Base-by-base conservation (phyloP, 2,329 filamentous ascomycete species). In the Periconia digitata region DNA sequence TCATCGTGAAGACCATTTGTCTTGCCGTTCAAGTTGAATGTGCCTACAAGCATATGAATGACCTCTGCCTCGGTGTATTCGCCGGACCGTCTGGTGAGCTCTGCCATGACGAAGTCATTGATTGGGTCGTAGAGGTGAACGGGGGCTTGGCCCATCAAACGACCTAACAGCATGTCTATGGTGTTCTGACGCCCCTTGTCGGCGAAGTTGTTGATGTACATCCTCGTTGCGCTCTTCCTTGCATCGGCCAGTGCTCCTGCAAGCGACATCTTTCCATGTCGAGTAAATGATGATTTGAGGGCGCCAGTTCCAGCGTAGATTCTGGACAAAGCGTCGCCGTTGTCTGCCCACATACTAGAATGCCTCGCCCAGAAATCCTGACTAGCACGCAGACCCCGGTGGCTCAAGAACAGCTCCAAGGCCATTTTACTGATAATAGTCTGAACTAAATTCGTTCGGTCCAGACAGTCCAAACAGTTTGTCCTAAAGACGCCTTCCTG, bases 231-330 rank as follows among this genome's bases (percentile, higher is more conserved):
- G 56, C 90, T 96, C 72, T 99, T 99, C 46, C 92, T 84, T 38
- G 91, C 88, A 74, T 99, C 94, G n/a, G 94, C 92, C 58, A 99
- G 83, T 10, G 92, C 90, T 22, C 94, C 94, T 1, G 92, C 90
- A 20, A 97, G 72, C 10, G 92, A 96, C 90, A 96, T 96, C 72
- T 96, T 97, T 27, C 94, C 94, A 64, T 89, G 85, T 47, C 94
- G 82, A 1, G 94, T 99, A 61, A 96, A 97, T 0, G 92, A 96
- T 2, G 91, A 92, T 70, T 97, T 99, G 38, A 99, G 76, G 15
- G 94, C 94, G 4, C 94, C 94, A 3, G 94, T 99, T 20, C 94
- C 94, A 8, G 94, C 94, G 67, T 99, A 99, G 21, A 96, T 97
- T 64, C 90, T 90, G 12, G 92, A 96, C 40, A 99, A 73, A 6